Base-by-base conservation (phyloP, 345 rosid genomes). In the Orychophragmus violaceus region DNA sequence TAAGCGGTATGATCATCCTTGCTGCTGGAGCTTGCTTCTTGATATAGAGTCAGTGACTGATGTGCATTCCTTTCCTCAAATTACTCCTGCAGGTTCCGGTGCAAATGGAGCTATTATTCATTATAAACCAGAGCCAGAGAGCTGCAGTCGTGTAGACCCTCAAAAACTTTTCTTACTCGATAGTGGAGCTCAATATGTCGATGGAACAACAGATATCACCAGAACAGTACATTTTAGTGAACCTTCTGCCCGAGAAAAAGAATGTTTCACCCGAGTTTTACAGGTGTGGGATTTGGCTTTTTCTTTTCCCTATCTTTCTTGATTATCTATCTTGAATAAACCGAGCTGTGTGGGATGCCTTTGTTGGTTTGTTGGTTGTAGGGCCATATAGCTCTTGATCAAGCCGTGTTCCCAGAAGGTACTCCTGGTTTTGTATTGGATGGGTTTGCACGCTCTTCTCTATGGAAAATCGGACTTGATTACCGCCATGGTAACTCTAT, bases 331-430 rank as follows among this genome's bases (percentile, higher is more conserved):
- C 23, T 64, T 28, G 24, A 59, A 39, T 61, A 49, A 32, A 33
- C 36, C 16, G 32, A 22, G 41, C 30, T 58, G 18, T 59, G 22
- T 44, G 12, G 45, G 48, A 17, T 50, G 22, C 51, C 32, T 66
- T 50, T 10, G n/a, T 57, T 64, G 67, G 45, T 56, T 22, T 48
- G 30, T 7, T 24, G 67, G 21, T 75, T 80, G 69, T 83, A 93
- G 98, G 98, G 98, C 76, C 98, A 90, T 80, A 90, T 93, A 63
- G 96, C 97, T 79, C 85, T 93, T 70, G 98, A 93, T 84, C 83
- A 84, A 76, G 97, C 90, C 2, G 85, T 93, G 25, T 90, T 93
- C 74, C 98, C 98, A 21, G 96, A 79, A 81, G 88, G 75, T 72
- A 93, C 96, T 48, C 96, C 94, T 45, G 97, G 98, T 62, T 93